Conservation (phyloP, 495 filamentous ascomycete genomes). For the Lophium mytilinum region DNA sequence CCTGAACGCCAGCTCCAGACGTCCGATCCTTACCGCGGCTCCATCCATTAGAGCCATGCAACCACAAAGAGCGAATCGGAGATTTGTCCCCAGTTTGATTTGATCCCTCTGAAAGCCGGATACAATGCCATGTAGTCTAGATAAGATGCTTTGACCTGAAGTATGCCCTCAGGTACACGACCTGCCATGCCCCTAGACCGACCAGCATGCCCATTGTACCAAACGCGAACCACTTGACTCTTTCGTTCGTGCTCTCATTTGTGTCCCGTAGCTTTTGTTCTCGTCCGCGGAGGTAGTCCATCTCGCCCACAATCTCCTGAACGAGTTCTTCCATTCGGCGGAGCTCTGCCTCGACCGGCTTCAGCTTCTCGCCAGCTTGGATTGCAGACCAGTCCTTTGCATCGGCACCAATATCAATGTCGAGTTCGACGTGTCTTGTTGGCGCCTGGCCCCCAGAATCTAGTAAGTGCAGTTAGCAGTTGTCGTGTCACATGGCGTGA, state of each 20-base stretch:
- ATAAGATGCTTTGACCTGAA: constrained; percentile 94
- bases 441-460: constrained; percentile 48
- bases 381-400: constrained; percentile 97
- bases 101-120: no score
- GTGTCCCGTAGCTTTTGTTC: constrained; percentile 97
- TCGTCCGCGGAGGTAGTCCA: constrained; percentile 68
- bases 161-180: constrained; percentile 94
- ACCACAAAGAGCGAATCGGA: no score
- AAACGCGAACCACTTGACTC: constrained; percentile 98
- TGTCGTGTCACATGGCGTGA: neutral
- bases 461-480: constrained; percentile 5
- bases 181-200: constrained; percentile 89
- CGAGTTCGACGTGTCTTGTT: constrained; percentile 77
- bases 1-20: no score
- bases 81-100: no score
- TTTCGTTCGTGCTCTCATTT: constrained; percentile 98
- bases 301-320: constrained; percentile 35
- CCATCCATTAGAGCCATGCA: no score
- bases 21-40: no score
- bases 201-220: constrained; percentile 90
- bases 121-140: constrained; percentile 32
- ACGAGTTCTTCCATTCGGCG: constrained; percentile 57
- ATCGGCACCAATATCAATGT: constrained; percentile 97
- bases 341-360: constrained; percentile 93
- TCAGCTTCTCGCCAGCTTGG: constrained; percentile 93